These are phyloP conservation scores for Boeremia exigua DNA, from an alignment of 2,329 filamentous ascomycete species.

Conservation along the genomic window DNA sequence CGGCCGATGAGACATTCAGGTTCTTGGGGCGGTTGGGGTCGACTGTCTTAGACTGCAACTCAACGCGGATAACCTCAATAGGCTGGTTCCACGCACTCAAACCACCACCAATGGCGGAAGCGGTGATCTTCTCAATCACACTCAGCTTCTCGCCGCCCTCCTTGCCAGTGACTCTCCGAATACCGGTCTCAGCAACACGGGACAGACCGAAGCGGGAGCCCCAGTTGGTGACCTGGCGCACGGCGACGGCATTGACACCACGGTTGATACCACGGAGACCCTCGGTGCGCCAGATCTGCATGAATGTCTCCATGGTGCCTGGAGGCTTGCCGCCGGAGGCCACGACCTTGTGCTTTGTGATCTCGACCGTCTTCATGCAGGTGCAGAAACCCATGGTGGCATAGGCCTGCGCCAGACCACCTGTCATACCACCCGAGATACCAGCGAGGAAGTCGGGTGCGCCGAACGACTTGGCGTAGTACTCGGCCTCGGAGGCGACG, in stretches of 20 bases:
- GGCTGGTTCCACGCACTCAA: constrained; percentile 99
- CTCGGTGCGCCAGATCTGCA: constrained; percentile 94
- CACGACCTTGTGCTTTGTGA: constrained; percentile 96
- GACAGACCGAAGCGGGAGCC: constrained; percentile 93
- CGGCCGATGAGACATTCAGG: constrained; percentile 88
- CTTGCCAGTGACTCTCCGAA: constrained; percentile 80
- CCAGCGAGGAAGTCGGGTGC: constrained; percentile 86
- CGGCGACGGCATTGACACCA: constrained; percentile 97
- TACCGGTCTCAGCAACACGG: constrained; percentile 87
- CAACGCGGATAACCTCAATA: constrained; percentile 98
- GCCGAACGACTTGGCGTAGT: constrained; percentile 82
- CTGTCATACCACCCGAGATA: constrained; percentile 88
- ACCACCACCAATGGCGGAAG: constrained; percentile 87
- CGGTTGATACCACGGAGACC: constrained; percentile 96
- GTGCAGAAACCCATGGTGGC: constrained; percentile 99
- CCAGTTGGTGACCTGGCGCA: constrained; percentile 99
- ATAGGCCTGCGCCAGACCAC: constrained; percentile 96
- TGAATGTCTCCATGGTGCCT: constrained; percentile 94
- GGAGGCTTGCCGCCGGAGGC: constrained; percentile 81
- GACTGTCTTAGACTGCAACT: constrained; percentile 99
- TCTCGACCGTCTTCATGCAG: constrained; percentile 99
- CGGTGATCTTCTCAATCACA: constrained; percentile 85
- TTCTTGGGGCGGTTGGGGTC: constrained; percentile 99
- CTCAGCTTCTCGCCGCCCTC: constrained; percentile 77
- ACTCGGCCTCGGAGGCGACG: constrained; percentile 97